A percentile compares a stretch with the other conserved stretches of the same genome.
These are phyloP conservation scores for Claviceps maximensis DNA, from an alignment of 2,329 filamentous ascomycete genomes.

Conservation along the genomic window DNA sequence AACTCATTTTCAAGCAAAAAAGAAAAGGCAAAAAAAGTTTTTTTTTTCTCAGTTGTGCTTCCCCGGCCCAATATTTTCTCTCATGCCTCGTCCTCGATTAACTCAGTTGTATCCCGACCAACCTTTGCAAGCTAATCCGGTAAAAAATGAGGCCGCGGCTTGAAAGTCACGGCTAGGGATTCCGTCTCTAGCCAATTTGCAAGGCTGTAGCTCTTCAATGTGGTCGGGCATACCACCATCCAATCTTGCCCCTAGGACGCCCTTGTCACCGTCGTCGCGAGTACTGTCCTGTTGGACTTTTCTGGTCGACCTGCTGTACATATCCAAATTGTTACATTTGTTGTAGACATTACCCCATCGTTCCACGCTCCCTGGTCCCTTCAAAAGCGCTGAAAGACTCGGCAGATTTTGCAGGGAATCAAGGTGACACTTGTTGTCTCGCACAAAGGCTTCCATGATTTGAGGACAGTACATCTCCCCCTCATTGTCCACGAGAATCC, in stretches of 20 bases:
- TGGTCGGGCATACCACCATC: constrained; percentile 11
- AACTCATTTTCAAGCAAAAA: no score
- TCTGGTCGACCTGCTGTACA: constrained; percentile 7
- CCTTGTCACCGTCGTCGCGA: not conserved
- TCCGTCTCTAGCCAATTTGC: not conserved
- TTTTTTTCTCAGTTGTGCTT: not conserved
- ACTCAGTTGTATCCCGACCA: constrained; percentile 2
- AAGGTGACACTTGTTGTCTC: constrained; percentile 14
- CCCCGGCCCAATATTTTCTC: not conserved
- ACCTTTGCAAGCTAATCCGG: constrained; percentile 2
- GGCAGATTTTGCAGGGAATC: constrained; percentile 20
- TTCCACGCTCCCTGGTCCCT: not conserved
- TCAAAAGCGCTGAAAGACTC: constrained; percentile 11
- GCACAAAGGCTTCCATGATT: constrained; percentile 4
- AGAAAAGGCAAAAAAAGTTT: not conserved
- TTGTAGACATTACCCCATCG: constrained; percentile 4
- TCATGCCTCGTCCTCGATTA: not conserved
- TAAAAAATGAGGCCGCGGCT: constrained; percentile 1
- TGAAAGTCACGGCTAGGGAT: constrained; percentile 1
- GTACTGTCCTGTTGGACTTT: not conserved
- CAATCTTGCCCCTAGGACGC: not conserved
- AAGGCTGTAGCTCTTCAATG: constrained; percentile 11
- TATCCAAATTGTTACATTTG: constrained; percentile 11
- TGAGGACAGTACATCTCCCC: constrained; percentile 6
- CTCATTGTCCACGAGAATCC: constrained; percentile 3